Conservation (phyloP, 1,284 basidiomycete species). For the Microbotryomycetes sp. region DNA sequence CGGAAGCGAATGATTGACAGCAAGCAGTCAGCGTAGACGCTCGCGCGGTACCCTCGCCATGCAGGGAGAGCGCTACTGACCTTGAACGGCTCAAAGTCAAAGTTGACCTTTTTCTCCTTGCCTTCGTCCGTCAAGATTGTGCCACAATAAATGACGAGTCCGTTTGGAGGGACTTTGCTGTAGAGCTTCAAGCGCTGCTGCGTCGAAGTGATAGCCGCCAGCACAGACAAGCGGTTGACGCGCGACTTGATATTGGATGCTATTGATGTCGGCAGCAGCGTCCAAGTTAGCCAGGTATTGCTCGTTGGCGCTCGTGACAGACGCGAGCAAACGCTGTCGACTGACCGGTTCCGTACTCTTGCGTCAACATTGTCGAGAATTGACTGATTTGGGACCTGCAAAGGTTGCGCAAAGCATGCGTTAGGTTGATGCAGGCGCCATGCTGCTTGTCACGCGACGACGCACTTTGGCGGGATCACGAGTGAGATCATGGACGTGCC, state of each 20-base stretch:
- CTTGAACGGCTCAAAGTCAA: slow-evolving; percentile 82
- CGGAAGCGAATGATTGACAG: too few species aligned
- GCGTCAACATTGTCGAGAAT: slow-evolving; percentile 88
- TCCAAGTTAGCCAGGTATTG: neutral
- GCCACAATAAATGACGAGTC: slow-evolving; percentile 80
- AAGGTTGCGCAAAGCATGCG: too few species aligned
- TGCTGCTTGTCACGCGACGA: neutral
- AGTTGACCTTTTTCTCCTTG: slow-evolving; percentile 85
- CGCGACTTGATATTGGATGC: slow-evolving; percentile 99
- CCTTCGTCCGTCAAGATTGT: slow-evolving; percentile 97
- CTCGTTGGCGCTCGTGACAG: neutral
- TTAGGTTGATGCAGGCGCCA: neutral
- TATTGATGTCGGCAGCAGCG: slow-evolving; percentile 47
- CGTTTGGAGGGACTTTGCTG: slow-evolving; percentile 91
- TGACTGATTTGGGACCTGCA: slow-evolving; percentile 84
- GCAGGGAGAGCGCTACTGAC: neutral
- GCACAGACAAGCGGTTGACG: slow-evolving; percentile 93
- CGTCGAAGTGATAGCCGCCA: slow-evolving; percentile 98
- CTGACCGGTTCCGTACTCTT: slow-evolving; percentile 66
- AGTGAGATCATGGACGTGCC: slow-evolving; percentile 91
- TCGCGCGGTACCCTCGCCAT: too few species aligned
- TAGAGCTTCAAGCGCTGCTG: slow-evolving; percentile 97
- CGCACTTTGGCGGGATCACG: slow-evolving; percentile 84
- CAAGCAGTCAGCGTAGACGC: too few species aligned
- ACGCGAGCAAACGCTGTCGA: neutral